Base-by-base conservation (phyloP, 129 eudicot genomes). In the Chrysanthemum lavandulifolium region DNA sequence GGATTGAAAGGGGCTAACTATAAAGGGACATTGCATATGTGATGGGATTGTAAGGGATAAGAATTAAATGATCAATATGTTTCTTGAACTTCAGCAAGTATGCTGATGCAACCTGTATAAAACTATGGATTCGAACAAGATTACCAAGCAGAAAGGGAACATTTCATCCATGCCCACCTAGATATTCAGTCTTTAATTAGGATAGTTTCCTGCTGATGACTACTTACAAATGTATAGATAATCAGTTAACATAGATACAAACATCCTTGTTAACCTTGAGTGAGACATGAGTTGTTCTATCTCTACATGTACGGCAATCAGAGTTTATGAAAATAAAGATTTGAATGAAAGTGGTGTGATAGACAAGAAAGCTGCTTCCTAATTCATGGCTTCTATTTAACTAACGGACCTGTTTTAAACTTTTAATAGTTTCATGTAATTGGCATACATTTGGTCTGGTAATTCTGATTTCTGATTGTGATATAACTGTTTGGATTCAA, bases 171-270 rank as follows among this genome's bases (percentile, higher is more conserved):
- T 23, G 48, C 71, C 53, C 77, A 48, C 61, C 31, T 73, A 48
- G 69, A 59, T 13, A 27, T 48, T 61, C 27, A 11, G 57, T 40
- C 54, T 33, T 29, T 31, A 5, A 18, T 14, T 61, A 50, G 53
- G 65, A 52, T 58, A 67, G 62, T 13, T 31, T 48, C 54, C 33
- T 64, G 40, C 45, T 64, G 78, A 55, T 33, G 66, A 75, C 31
- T 74, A 52, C 31, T 12, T 10, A 23, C 4, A 6, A 14, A 50
- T 68, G 13, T 47, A 18, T 62, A 31, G 18, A 6, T 73, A 33
- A 33, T 73, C 71, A 51, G 19, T 36, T 65, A 64, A 51, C 16
- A 25, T 62, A 69, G 49, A 27, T 40, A 40, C 47, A 6, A 0
- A 40, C 10, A 7, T 40, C 47, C 10, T 40, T 40, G 47, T 40